Evolutionary conservation across 2,329 filamentous ascomycete species (phyloP), one percentile per base, ranked within the genome.

Genomic region (Penicillium italicum): DNA sequence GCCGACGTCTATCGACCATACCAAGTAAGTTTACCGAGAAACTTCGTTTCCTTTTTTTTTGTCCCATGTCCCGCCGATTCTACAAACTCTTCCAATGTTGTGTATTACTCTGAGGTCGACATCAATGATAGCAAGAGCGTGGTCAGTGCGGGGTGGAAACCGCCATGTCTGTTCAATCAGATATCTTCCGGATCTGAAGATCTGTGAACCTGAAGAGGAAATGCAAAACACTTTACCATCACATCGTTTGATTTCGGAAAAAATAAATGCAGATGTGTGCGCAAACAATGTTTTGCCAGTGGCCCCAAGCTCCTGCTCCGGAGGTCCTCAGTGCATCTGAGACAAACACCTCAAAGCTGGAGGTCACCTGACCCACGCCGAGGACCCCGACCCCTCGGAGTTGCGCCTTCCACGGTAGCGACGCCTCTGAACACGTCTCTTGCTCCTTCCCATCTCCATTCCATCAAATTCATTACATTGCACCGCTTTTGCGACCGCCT

Each of bases 1-100:
- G 76, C 75, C 60, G 76, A 78, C 76, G 74, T 77, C 53, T 78
- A 78, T 70, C 76, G 76, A 59, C 76, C 76, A 61, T 69, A 71
- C 62, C 72, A 76, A 74, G 76, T 78, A 74, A 75, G 75, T 76
- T 42, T 34, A 28, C 38, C 33, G 18, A 26, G 9, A 34, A 40
- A 48, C 43, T 11, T 6, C 56, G 46, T 54, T 55, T 54, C 42
- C 22, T 56, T 53, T 42, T 24, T 51, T 49, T 20, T 31, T 53
- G 26, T 38, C 48, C 47, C 24, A 24, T 41, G 34, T 38, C 12
- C 36, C 42, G 34, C 26, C 45, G 53, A 42, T 41, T 58, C 48
- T 50, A 36, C 40, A 36, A 28, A 26, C 14, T 4, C n/a, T 28
- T 26, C 16, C 14, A 40, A 14, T n/a, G 3, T 58, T n/a, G 48